Percentiles rank a stretch among this genome's conserved stretches.
phyloP scores from a whole-genome alignment of 805 yeast genomes.

The Jamesozyma hellenica region DNA sequence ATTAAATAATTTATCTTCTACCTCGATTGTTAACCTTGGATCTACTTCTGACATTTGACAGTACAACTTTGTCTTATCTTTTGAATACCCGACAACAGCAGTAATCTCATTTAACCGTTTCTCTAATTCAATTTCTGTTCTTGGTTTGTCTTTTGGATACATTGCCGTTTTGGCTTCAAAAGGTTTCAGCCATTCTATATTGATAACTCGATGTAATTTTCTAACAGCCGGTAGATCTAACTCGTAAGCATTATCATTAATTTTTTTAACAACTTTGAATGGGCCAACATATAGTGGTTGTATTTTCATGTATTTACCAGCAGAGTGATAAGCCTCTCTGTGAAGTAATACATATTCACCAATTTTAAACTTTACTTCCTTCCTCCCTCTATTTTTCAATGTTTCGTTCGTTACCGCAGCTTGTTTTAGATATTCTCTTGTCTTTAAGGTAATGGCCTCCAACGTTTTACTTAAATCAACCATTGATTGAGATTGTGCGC shows the following conservation, averaged over 20 bases:
- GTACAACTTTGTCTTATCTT: no score
- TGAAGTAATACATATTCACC: constrained; percentile 5
- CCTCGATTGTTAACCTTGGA: no score
- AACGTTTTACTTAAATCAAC: constrained; percentile 1
- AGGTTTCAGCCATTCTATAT: background rate
- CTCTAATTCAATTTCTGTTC: no score
- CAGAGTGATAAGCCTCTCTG: constrained; percentile 4
- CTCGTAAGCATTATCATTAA: constrained; percentile 6
- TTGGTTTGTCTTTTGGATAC: no score
- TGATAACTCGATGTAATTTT: constrained; percentile 5
- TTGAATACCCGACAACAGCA: no score
- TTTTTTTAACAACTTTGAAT: constrained; percentile 2
- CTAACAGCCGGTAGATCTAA: constrained; percentile 3
- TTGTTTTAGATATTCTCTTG: constrained; percentile 1
- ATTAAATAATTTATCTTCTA: no score
- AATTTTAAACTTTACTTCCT: background rate
- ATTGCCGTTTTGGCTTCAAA: no score
- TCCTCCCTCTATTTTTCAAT: background rate
- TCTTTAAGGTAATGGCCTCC: background rate
- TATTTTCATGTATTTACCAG: constrained; percentile 1
- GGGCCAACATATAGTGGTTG: constrained; percentile 5
- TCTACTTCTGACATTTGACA: no score
- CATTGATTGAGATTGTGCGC: background rate
- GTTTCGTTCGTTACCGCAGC: constrained; percentile 1
- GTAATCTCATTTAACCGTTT: no score